phyloP scores from a whole-genome alignment of 352 stramenopile species.

The Phytophthora cajani region DNA sequence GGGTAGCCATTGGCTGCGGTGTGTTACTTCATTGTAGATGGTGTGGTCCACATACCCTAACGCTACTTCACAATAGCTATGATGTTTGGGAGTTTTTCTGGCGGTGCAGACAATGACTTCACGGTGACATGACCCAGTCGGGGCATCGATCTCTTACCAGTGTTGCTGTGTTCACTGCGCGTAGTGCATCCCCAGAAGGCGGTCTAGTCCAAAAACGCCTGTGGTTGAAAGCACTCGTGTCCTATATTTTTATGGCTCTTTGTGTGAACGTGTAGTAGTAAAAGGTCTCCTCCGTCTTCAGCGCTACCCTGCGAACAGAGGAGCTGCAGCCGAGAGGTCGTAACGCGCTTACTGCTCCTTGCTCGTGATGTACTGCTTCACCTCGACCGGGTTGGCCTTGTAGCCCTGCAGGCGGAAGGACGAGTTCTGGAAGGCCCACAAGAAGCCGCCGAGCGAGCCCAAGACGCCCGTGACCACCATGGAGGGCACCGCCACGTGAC shows the following conservation, averaged over 20 bases:
- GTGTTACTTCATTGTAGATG: constrained; percentile 18
- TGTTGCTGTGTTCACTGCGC: too few relatives aligned
- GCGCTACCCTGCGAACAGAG: not conserved
- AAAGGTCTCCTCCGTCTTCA: constrained; percentile 7
- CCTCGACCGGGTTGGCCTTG: constrained; percentile 63
- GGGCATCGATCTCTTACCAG: too few relatives aligned
- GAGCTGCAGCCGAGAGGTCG: not conserved
- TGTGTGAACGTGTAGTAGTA: constrained; percentile 30
- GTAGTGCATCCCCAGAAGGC: too few relatives aligned
- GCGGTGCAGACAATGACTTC: too few relatives aligned
- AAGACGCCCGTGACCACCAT: constrained; percentile 82
- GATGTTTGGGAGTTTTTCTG: too few relatives aligned
- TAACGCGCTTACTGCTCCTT: constrained; percentile 32
- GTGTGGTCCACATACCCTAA: not conserved
- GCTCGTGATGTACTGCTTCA: constrained; percentile 69
- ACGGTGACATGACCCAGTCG: too few relatives aligned
- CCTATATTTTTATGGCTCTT: constrained; percentile 41
- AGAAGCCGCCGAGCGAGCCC: constrained; percentile 75
- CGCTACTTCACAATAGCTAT: not conserved
- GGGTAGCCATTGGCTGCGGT: constrained; percentile 23
- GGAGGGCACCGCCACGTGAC: constrained; percentile 64
- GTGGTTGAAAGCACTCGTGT: constrained; percentile 22
- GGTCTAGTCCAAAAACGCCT: not conserved
- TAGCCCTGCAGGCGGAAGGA: constrained; percentile 82
- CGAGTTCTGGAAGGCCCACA: constrained; percentile 87